Conservation (phyloP, 176 grass and related monocot genomes). For the Oryza glaberrima region DNA sequence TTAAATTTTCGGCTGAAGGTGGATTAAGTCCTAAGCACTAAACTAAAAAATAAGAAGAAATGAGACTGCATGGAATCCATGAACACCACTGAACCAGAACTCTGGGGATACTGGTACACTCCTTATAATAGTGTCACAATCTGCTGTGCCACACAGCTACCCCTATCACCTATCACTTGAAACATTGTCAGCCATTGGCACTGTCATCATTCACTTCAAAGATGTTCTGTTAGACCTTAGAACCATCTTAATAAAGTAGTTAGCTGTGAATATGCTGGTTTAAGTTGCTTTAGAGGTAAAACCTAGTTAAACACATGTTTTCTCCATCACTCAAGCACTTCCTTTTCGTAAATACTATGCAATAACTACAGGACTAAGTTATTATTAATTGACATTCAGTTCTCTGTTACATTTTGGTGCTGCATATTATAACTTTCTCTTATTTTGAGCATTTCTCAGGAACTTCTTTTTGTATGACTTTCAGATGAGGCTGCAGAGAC, state of each 20-base stretch:
- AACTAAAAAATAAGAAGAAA: neutral
- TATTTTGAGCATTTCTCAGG: slow-evolving; percentile 7
- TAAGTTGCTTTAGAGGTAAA: slow-evolving; percentile 33
- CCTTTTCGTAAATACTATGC: slow-evolving; percentile 6
- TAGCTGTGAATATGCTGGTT: neutral
- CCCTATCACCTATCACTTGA: neutral
- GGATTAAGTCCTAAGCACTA: neutral
- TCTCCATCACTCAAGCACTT: neutral
- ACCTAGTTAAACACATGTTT: neutral
- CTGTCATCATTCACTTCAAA: slow-evolving; percentile 7
- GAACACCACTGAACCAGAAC: neutral
- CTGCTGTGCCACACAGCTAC: neutral
- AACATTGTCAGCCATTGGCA: neutral
- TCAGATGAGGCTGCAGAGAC: slow-evolving; percentile 48
- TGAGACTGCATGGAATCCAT: slow-evolving; percentile 7
- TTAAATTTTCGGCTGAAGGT: neutral
- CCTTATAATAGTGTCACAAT: neutral
- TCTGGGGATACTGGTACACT: neutral
- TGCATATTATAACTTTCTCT: neutral
- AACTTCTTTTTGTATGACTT: slow-evolving; percentile 36
- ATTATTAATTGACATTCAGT: neutral
- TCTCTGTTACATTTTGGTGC: neutral
- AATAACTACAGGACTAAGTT: neutral
- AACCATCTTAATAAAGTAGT: neutral
- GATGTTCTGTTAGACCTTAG: slow-evolving; percentile 21